Base-by-base conservation (phyloP, 352 stramenopile species). In the Pythium apleroticum region DNA sequence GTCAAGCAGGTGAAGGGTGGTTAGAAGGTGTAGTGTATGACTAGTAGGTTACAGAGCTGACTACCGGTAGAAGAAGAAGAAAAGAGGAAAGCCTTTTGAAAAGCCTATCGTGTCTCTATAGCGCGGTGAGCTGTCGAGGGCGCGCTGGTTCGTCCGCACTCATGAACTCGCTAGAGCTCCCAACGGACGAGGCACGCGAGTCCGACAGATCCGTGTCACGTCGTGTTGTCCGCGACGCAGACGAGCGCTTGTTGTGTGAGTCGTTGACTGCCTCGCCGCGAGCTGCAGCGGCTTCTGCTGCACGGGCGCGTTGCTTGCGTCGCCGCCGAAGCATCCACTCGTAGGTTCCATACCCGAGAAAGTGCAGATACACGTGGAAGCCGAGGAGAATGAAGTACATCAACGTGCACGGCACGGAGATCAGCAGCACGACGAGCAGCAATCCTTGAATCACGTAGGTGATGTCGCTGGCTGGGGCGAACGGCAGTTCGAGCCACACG, bases 271-370 rank as follows among this genome's bases (percentile, higher is more conserved):
- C 46, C 4, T 27, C 60, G 59, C 78, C 88, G 5, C 31, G 24
- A 57, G 73, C 73, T 10, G 76, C 81, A n/a, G 82, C 80, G 8
- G 80, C 65, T 60, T 89, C 88, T 57, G 77, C 78, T n/a, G 55
- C 57, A 27, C 64, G 56, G 1, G 64, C 57, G 10, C 84, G 84
- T 48, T 88, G 78, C 46, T 79, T 74, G 41, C 86, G 87, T 15
- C 87, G 85, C 12, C 84, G 85, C 33, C 83, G 83, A 63, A 95
- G 67, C 81, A 93, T 93, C 85, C 86, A 95, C 70, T 95, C 87
- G 73, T 95, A 95, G 41, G 87, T 95, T 52, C 87, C 87, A 63
- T 90, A 94, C 22, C 87, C 87, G 58, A 93, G 73, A 28, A 82
- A 76, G 70, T 84, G 78, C 59, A 95, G 81, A 53, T 80, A 93